Percentiles rank a stretch among this genome's conserved stretches.
These are phyloP conservation scores for Thielaviopsis ethacetica DNA, from an alignment of 2,329 filamentous ascomycete species.

Conservation along the genomic window DNA sequence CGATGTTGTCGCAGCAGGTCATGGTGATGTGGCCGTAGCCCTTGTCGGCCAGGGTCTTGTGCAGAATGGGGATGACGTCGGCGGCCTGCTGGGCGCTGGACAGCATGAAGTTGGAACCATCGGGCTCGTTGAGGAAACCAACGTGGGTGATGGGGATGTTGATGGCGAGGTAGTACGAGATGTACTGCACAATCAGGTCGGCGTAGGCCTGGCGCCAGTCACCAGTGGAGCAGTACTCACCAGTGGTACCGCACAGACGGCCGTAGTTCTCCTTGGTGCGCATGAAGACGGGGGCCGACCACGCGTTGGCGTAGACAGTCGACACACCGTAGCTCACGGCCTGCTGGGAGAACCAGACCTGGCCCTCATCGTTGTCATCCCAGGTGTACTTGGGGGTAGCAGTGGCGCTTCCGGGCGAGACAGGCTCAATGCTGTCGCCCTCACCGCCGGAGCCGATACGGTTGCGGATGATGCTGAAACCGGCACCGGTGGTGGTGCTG, in stretches of 20 bases:
- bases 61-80: conserved; percentile 33
- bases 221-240: not conserved
- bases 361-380: conserved; percentile 30
- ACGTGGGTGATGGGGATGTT: conserved; percentile 13
- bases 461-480: conserved; percentile 33
- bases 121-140: conserved; percentile 29
- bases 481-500: conserved; percentile 27
- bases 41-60: conserved; percentile 18
- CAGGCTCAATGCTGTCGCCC: conserved; percentile 24
- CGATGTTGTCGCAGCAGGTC: conserved; percentile 24
- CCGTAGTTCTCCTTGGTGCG: conserved; percentile 9
- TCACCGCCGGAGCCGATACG: conserved; percentile 25
- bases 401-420: conserved; percentile 25
- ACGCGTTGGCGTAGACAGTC: conserved; percentile 27
- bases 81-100: conserved; percentile 29
- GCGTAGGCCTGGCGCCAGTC: conserved; percentile 34
- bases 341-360: conserved; percentile 35
- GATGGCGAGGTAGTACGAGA: conserved; percentile 27
- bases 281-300: conserved; percentile 32
- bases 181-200: conserved; percentile 30
- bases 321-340: conserved; percentile 24
- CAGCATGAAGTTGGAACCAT: conserved; percentile 24
- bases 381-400: conserved; percentile 27
- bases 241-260: not conserved
- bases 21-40: conserved; percentile 16